A percentile compares a stretch with the other conserved stretches of the same genome.
phyloP scores from a whole-genome alignment of 495 filamentous ascomycete genomes.

The Penicillium maclennaniae region DNA sequence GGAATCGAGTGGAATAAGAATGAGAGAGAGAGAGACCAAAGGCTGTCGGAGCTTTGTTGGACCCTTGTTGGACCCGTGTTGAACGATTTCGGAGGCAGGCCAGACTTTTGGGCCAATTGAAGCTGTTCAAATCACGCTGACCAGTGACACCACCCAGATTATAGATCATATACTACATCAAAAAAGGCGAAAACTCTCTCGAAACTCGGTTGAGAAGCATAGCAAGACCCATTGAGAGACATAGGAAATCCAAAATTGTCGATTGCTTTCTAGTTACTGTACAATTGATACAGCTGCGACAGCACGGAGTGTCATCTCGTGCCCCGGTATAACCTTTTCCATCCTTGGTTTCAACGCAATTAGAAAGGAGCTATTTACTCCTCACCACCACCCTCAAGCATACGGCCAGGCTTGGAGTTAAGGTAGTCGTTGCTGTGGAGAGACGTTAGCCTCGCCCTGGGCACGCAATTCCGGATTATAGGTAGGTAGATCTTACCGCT shows the following conservation, averaged over 20 bases:
- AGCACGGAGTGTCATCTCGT: constrained; percentile 2
- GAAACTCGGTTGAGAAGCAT: too few species aligned
- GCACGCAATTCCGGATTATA: neutral
- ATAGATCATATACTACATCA: neutral
- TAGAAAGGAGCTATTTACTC: constrained; percentile 29
- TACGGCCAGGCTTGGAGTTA: constrained; percentile 84
- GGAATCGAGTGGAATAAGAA: too few species aligned
- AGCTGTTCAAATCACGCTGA: constrained; percentile 18
- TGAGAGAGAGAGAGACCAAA: neutral
- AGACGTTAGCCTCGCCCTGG: neutral
- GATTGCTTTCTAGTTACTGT: constrained; percentile 51
- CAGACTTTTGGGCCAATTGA: constrained; percentile 14
- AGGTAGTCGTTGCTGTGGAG: constrained; percentile 75
- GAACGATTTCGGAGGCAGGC: neutral
- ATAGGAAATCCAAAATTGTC: constrained; percentile 32
- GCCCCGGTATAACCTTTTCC: constrained; percentile 18
- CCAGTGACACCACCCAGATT: neutral
- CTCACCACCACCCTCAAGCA: constrained; percentile 33
- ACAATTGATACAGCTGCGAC: constrained; percentile 35
- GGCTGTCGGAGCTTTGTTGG: neutral
- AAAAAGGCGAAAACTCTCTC: neutral
- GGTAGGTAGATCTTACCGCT: constrained; percentile 53
- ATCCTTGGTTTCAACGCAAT: constrained; percentile 7
- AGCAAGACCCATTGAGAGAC: constrained; percentile 1
- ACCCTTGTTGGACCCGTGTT: neutral